Percentiles rank a stretch among this genome's conserved stretches.
Evolutionary conservation across 805 yeast genomes (phyloP).

Genomic region (Pichia exigua): DNA sequence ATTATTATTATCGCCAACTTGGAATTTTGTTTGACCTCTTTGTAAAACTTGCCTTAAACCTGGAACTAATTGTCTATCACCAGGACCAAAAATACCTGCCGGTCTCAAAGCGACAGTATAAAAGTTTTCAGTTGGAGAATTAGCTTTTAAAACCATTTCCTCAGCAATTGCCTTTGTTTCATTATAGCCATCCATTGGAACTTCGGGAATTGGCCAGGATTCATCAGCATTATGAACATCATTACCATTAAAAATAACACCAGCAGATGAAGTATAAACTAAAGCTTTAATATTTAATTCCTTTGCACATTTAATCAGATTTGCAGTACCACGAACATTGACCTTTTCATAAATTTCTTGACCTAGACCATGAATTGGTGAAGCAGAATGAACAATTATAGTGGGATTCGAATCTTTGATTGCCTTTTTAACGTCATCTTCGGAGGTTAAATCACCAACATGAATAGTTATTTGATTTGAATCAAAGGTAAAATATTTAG

Average conservation of each 20-base stretch:
- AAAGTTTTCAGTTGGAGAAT: constrained; percentile 46
- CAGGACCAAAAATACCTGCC: constrained; percentile 98
- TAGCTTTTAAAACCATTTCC: constrained; percentile 66
- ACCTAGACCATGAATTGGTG: constrained; percentile 89
- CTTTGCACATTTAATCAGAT: constrained; percentile 58
- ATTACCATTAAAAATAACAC: constrained; percentile 94
- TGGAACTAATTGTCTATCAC: constrained; percentile 94
- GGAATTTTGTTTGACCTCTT: constrained; percentile 83
- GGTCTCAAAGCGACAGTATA: constrained; percentile 87
- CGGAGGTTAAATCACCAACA: constrained; percentile 79
- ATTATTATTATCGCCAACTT: constrained; percentile 89
- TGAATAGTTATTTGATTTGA: constrained; percentile 49
- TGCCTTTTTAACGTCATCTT: constrained; percentile 58
- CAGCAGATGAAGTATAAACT: constrained; percentile 95
- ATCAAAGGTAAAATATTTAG: constrained; percentile 70
- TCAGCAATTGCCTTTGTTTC: constrained; percentile 93
- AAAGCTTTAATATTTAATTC: constrained; percentile 48
- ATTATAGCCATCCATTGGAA: constrained; percentile 95
- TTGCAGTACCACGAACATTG: constrained; percentile 82
- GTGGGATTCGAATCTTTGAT: constrained; percentile 51
- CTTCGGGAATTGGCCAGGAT: constrained; percentile 83
- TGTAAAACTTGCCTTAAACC: constrained; percentile 78
- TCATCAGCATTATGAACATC: constrained; percentile 91
- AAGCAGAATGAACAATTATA: constrained; percentile 90
- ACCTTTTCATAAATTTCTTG: constrained; percentile 80